Evolutionary conservation across 169 alveolate genomes (phyloP), one percentile per base, ranked within the genome.

Genomic region (Fabrea salina): DNA sequence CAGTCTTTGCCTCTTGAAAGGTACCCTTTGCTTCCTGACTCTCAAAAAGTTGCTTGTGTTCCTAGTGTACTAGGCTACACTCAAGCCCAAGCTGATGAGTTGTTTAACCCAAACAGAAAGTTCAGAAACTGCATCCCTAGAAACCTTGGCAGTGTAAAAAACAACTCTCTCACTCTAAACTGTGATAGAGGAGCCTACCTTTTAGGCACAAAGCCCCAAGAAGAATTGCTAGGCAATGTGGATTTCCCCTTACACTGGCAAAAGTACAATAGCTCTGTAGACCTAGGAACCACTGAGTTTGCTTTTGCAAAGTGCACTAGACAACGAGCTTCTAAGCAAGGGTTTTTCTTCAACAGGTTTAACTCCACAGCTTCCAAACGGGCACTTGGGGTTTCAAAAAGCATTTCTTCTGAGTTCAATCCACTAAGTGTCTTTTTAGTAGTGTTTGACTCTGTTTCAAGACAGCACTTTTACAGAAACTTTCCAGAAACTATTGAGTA

Each of bases 381-480:
- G 41, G 75, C 75, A 22, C 27, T 51, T 51, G 59, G 27, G 27
- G 27, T 4, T 22, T 22, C 59, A 5, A 51, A 5, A 11, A 51
- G 27, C 19, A 51, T 51, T 0, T 27, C 59, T 7, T 27, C 19
- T 22, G 59, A 51, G 3, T 11, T 51, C 0, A 33, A 33, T 11
- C 71, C 44, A 0, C 8, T 58, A 6, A 58, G 49, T 22, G 79
- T 70, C 32, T 39, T 70, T 47, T 22, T 47, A 32, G 32, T 58
- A 27, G 3, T 58, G n/a, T 25, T 43, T 44, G 79, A 70, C 35
- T 47, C 67, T 16, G 59, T 70, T 13, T 70, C 79, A 1, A 40
- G 79, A n/a, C 59, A 50, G 37, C 39, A 25, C 19, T 70, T 70
- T 39, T 70, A 44, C 35, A 25, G 79, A n/a, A 70, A 47, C 22